A percentile compares a stretch with the other conserved stretches of the same genome.
Conservation (phyloP, 768 basidiomycete genomes). For the Albatrellus ellisii region DNA sequence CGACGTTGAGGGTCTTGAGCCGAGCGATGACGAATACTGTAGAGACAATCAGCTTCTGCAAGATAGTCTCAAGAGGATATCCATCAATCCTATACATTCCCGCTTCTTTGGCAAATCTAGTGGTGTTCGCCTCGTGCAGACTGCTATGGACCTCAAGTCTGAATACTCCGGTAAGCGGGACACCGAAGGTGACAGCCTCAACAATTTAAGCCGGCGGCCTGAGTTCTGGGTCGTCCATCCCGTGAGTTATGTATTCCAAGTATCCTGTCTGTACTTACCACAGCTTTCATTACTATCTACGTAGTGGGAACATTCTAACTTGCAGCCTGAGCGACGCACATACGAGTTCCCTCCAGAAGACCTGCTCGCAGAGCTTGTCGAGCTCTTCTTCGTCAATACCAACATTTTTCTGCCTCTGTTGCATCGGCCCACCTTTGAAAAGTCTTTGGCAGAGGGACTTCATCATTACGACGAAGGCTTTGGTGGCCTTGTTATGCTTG, state of each 20-base stretch:
- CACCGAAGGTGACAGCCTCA: too few species aligned
- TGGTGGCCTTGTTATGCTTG: constrained; percentile 30
- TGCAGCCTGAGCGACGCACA: neutral
- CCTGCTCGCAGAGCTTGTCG: constrained; percentile 29
- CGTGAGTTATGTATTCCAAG: constrained; percentile 20
- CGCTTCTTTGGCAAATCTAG: constrained; percentile 31
- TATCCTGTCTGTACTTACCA: neutral
- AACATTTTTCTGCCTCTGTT: constrained; percentile 33
- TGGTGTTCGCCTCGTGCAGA: constrained; percentile 27
- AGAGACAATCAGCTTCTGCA: constrained; percentile 19
- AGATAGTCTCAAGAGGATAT: constrained; percentile 18
- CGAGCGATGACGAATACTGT: constrained; percentile 16
- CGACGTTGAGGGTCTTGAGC: constrained; percentile 6
- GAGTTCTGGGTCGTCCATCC: constrained; percentile 39
- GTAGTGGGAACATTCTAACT: constrained; percentile 8
- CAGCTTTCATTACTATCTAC: neutral
- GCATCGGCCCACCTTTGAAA: constrained; percentile 33
- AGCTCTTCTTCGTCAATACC: constrained; percentile 32
- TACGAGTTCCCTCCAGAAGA: constrained; percentile 21
- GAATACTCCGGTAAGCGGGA: constrained; percentile 20
- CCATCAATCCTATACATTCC: constrained; percentile 13
- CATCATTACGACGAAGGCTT: constrained; percentile 31
- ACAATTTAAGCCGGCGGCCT: constrained; percentile 22
- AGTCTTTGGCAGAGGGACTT: constrained; percentile 22
- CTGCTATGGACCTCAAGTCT: constrained; percentile 29